phyloP scores from a whole-genome alignment of 2,329 filamentous ascomycete species.

The Talaromyces amestolkiae region DNA sequence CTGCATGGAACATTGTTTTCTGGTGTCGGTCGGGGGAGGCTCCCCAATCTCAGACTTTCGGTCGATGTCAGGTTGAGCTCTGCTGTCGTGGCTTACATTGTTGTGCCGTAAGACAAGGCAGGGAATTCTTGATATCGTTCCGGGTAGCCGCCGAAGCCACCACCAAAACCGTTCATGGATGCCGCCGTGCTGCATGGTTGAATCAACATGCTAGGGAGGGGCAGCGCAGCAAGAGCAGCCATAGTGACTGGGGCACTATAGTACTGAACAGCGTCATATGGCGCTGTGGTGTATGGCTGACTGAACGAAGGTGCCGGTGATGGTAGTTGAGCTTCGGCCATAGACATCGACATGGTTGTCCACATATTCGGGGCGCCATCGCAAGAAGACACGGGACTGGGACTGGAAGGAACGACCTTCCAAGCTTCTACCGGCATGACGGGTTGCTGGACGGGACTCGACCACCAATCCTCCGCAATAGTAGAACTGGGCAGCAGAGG shows the following conservation, averaged over 20 bases:
- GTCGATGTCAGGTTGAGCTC: background rate
- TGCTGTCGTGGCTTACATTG: slow-evolving; percentile 63
- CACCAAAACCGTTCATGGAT: slow-evolving; percentile 67
- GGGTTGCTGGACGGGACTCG: slow-evolving; percentile 62
- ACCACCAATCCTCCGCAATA: slow-evolving; percentile 74
- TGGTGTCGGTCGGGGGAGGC: slow-evolving; percentile 20
- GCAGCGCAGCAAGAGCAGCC: slow-evolving; percentile 71
- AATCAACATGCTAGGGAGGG: slow-evolving; percentile 81
- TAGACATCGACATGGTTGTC: slow-evolving; percentile 67
- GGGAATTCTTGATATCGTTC: slow-evolving; percentile 76
- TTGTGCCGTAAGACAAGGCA: slow-evolving; percentile 66
- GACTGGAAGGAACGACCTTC: slow-evolving; percentile 87
- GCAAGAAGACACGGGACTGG: slow-evolving; percentile 67
- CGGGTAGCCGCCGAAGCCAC: slow-evolving; percentile 58
- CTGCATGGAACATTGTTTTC: slow-evolving; percentile 21
- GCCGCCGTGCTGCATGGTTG: slow-evolving; percentile 77
- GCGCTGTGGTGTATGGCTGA: slow-evolving; percentile 70
- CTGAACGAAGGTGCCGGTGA: slow-evolving; percentile 79
- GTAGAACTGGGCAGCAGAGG: slow-evolving; percentile 82
- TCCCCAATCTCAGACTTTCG: background rate
- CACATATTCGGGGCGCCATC: slow-evolving; percentile 74
- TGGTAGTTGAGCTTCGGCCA: slow-evolving; percentile 66
- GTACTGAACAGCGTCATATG: slow-evolving; percentile 60
- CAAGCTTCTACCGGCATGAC: slow-evolving; percentile 73
- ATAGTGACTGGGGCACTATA: slow-evolving; percentile 76